phyloP scores from a whole-genome alignment of 768 basidiomycete species.

The Neoboletus brunneissimus region DNA sequence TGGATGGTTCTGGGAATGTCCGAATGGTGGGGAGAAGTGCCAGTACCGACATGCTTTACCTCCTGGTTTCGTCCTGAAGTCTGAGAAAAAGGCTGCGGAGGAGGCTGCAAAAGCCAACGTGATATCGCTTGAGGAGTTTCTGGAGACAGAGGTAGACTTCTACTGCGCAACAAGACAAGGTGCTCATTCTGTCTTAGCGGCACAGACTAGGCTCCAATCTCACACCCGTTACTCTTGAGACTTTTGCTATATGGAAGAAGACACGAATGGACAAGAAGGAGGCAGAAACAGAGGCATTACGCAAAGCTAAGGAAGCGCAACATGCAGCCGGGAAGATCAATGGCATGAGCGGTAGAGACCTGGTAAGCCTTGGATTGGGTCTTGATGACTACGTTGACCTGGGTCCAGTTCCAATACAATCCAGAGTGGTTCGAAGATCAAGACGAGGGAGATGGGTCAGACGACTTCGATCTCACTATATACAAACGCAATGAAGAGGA shows the following conservation, averaged over 20 bases:
- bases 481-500: slow-evolving; percentile 48
- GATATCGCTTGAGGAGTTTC: slow-evolving; percentile 94
- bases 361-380: slow-evolving; percentile 50
- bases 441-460: slow-evolving; percentile 44
- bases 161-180: background rate
- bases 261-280: slow-evolving; percentile 93
- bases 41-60: slow-evolving; percentile 95
- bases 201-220: slow-evolving; percentile 90
- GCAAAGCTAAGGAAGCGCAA: slow-evolving; percentile 79
- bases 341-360: slow-evolving; percentile 94
- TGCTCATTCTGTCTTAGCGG: slow-evolving; percentile 48
- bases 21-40: slow-evolving; percentile 76
- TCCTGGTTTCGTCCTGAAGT: slow-evolving; percentile 93
- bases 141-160: slow-evolving; percentile 87
- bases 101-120: slow-evolving; percentile 86
- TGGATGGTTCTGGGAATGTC: slow-evolving; percentile 97
- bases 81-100: slow-evolving; percentile 87
- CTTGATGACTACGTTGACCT: slow-evolving; percentile 5
- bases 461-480: slow-evolving; percentile 55
- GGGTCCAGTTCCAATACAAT: slow-evolving; percentile 84
- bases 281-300: slow-evolving; percentile 78
- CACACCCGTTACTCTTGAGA: slow-evolving; percentile 90
- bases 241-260: slow-evolving; percentile 94
- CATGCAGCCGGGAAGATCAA: slow-evolving; percentile 82
- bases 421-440: slow-evolving; percentile 91